Evolutionary conservation across 2,329 filamentous ascomycete species (phyloP), one percentile per base, ranked within the genome.

Genomic region (Coniochaeta sp.): DNA sequence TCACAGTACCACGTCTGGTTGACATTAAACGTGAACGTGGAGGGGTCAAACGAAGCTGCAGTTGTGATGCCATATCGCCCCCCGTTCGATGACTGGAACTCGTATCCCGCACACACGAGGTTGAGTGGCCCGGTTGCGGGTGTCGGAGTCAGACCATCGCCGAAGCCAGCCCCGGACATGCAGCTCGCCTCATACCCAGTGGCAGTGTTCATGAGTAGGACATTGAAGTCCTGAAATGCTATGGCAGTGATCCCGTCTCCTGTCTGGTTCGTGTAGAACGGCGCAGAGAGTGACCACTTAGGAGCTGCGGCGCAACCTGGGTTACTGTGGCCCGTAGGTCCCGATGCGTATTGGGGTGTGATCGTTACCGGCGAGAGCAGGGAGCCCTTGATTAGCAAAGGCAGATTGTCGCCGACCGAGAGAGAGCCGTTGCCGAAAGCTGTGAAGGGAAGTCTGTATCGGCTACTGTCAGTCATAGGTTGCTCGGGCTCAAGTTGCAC

Each of bases 331-430:
- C 57, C 60, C 3, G 51, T 31, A 2, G 62, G 61, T 1, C 62
- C 61, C 1, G 49, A 33, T 6, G 56, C 52, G 24, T 60, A 61
- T 8, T 24, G 52, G 0, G 62, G 61, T 3, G 57, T 61, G 40
- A 63, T 55, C 6, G 49, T 27, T 1, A 60, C 55, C 6, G 62
- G 62, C 1, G 53, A 35, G 22, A 42, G 33, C 4, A 61, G 57
- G 8, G 55, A 56, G 3, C 56, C 59, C n/a, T 51, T 56, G 51
- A 62, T 45, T 10, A 64, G 55, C 7, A 58, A 32, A 1, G 57
- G 52, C 0, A 59, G 51, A 49, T 53, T 54, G 46, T 55, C 49
- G 1, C 51, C 14, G 10, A 26, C 50, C 13, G 27, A 42, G 38
- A 52, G 53, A 56, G 57, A 42, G 33, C 18, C 52, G 53, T 53